phyloP scores from a whole-genome alignment of 176 grass and related monocot species.

The Oryza meridionalis region DNA sequence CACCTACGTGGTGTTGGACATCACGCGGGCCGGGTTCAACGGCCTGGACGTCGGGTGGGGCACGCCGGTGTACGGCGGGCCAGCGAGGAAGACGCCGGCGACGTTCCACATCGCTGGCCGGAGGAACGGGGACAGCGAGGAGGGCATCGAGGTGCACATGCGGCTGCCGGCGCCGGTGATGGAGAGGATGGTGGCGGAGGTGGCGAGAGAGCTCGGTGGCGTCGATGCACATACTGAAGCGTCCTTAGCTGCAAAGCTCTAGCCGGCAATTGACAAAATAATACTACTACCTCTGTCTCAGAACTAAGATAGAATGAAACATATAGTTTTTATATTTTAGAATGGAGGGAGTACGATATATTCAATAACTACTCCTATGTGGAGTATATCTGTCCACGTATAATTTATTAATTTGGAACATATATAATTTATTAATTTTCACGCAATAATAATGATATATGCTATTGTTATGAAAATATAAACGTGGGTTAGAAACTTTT shows the following conservation, averaged over 20 bases:
- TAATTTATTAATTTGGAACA: too few relatives aligned
- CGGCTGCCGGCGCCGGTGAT: conserved; percentile 35
- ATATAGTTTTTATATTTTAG: too few relatives aligned
- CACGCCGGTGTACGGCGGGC: conserved; percentile 36
- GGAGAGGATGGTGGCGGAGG: conserved; percentile 21
- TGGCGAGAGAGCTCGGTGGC: conserved; percentile 3
- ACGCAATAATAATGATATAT: too few relatives aligned
- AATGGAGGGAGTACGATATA: too few relatives aligned
- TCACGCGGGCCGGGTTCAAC: conserved; percentile 30
- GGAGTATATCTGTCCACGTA: too few relatives aligned
- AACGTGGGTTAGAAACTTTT: too few relatives aligned
- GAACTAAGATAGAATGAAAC: too few relatives aligned
- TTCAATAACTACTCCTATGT: too few relatives aligned
- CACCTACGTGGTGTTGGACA: conserved; percentile 31
- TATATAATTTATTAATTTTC: too few relatives aligned
- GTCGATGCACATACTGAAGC: not conserved
- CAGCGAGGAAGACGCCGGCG: conserved; percentile 30
- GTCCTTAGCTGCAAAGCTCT: not conserved
- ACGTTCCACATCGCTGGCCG: conserved; percentile 30
- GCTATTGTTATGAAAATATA: too few relatives aligned
- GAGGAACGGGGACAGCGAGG: conserved; percentile 28
- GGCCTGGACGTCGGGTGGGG: conserved; percentile 51
- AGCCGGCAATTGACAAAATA: not conserved
- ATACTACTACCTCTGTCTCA: too few relatives aligned
- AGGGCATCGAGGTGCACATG: conserved; percentile 37